A percentile compares a stretch with the other conserved stretches of the same genome.
These are phyloP conservation scores for Piper longum DNA, from an alignment of 164 flowering plant genomes.

Conservation along the genomic window DNA sequence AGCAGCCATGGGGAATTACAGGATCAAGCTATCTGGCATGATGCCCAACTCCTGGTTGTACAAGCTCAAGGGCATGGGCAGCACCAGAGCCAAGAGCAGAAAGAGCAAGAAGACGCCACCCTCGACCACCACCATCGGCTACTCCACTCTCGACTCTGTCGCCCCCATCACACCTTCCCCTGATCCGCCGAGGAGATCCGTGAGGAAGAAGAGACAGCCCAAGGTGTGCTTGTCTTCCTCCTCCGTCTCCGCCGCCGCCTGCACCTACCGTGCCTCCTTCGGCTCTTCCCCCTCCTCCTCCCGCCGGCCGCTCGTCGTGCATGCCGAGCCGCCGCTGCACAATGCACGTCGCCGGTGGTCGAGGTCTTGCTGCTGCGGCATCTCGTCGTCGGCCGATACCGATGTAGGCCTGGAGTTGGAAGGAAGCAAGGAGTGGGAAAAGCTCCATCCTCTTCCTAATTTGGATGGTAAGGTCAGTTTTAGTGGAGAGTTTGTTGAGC, in stretches of 20 bases:
- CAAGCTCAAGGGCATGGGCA: conserved; percentile 57
- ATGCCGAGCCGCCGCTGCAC: background rate
- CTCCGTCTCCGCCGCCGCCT: conserved; percentile 19
- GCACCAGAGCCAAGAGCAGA: conserved; percentile 11
- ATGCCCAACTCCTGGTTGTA: conserved; percentile 81
- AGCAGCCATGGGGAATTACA: conserved; percentile 48
- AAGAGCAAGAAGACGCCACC: conserved; percentile 15
- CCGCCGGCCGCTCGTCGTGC: background rate
- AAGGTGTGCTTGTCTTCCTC: conserved; percentile 9
- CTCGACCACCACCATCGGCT: conserved; percentile 14
- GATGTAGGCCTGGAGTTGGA: conserved; percentile 43
- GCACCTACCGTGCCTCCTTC: conserved; percentile 14
- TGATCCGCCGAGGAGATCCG: conserved; percentile 25
- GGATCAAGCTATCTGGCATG: conserved; percentile 63
- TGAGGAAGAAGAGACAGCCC: conserved; percentile 16
- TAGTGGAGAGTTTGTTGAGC: background rate
- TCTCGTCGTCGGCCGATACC: conserved; percentile 21
- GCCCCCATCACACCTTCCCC: conserved; percentile 16
- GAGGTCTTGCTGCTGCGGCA: conserved; percentile 20
- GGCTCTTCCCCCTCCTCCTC: conserved; percentile 5
- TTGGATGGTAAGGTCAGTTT: background rate
- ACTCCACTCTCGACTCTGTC: conserved; percentile 33
- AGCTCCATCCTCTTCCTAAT: background rate
- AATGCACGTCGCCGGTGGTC: conserved; percentile 9
- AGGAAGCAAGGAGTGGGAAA: conserved; percentile 1